Base-by-base conservation (phyloP, 768 basidiomycete genomes). In the Serpula lacrymans region DNA sequence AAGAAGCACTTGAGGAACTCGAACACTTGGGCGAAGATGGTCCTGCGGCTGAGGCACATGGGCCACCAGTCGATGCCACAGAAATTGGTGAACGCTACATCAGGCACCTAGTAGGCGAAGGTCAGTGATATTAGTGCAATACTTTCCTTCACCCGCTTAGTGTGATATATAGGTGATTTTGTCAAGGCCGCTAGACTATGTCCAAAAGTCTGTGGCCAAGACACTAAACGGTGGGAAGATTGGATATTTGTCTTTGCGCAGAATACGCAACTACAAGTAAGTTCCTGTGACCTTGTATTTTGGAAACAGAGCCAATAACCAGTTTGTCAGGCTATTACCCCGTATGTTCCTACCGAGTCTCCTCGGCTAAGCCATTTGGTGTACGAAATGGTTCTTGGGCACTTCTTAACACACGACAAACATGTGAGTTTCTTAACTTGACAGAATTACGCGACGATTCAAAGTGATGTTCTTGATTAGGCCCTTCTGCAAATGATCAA, bases 241-340 rank as follows among this genome's bases (percentile, higher is more conserved):
- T 96, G 88, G 88, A 88, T 97, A 54, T 95, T 96, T 53, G 68
- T 78, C 11, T 98, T 95, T 57, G 87, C 86, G 1, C 80, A 91
- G 58, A 78, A 83, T 51, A 73, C 77, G 18, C 82, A 91, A 42
- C 65, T 97, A 12, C 80, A 87, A 62, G 92, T 89, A 45, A 17
- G 76, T 60, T 16, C 2, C 17, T 24, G 33, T 14, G 50, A 14
- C 6, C 13, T 29, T 10, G 12, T 21, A 3, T n/a, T n/a, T n/a
- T n/a, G n/a, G n/a, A n/a, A n/a, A n/a, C n/a, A n/a, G n/a, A n/a
- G n/a, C n/a, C n/a, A n/a, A n/a, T 34, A 40, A 42, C 31, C 29
- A n/a, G 28, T 43, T 29, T 39, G 24, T 5, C 49, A 95, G 90
- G 72, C 78, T 5, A 88, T 97, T 43, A 92, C 96, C 26, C 94